These are phyloP conservation scores for Ogataea corticis DNA, from an alignment of 805 yeast species.

Conservation along the genomic window DNA sequence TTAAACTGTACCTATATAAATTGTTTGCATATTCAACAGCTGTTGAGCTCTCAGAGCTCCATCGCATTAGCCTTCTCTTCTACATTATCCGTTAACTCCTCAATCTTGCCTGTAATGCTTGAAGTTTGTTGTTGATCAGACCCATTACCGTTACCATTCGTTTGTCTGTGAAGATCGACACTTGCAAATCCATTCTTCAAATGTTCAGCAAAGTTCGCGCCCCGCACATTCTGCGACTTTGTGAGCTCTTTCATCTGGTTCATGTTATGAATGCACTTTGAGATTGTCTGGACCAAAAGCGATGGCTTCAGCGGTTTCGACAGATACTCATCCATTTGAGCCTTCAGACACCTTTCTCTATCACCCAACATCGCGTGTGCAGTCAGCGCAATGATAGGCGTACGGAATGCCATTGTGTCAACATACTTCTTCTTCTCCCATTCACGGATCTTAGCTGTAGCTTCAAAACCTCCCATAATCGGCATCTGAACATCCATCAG, in stretches of 20 bases:
- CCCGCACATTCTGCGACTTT: slow-evolving; percentile 42
- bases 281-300: slow-evolving; percentile 78
- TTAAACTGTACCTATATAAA: no score
- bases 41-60: background rate
- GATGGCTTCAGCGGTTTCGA: slow-evolving; percentile 87
- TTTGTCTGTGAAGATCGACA: slow-evolving; percentile 13
- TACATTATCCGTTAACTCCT: slow-evolving; percentile 14
- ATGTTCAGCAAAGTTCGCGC: slow-evolving; percentile 44
- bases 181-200: slow-evolving; percentile 26
- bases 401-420: slow-evolving; percentile 66
- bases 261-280: slow-evolving; percentile 75
- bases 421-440: slow-evolving; percentile 85
- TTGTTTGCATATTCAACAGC: no score
- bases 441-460: slow-evolving; percentile 80
- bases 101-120: slow-evolving; percentile 11
- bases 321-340: slow-evolving; percentile 90
- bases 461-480: slow-evolving; percentile 93
- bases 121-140: background rate
- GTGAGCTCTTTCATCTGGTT: slow-evolving; percentile 60
- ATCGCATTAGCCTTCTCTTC: background rate
- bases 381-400: slow-evolving; percentile 87
- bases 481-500: slow-evolving; percentile 97
- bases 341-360: slow-evolving; percentile 79
- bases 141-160: slow-evolving; percentile 1
- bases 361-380: slow-evolving; percentile 96